A percentile compares a stretch with the other conserved stretches of the same genome.
Conservation (phyloP, 441 rosid genomes). For the Arabidopsis hybrid region DNA sequence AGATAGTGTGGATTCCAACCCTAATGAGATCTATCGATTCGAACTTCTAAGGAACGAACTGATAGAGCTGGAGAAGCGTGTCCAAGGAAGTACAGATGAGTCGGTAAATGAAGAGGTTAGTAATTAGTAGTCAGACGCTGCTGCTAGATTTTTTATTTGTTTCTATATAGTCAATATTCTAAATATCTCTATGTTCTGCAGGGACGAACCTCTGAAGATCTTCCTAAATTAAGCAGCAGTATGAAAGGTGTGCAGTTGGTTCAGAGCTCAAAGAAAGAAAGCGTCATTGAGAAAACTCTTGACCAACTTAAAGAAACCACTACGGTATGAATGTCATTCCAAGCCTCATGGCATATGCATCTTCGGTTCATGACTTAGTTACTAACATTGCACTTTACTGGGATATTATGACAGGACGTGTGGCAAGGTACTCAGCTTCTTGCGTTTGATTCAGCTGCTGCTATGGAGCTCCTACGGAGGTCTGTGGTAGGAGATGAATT, state of each 20-base stretch:
- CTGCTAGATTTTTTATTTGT: conserved; percentile 18
- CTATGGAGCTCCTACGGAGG: conserved; percentile 79
- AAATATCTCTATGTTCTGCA: conserved; percentile 49
- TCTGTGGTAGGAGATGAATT: conserved; percentile 85
- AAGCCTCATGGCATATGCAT: conserved; percentile 30
- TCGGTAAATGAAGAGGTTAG: conserved; percentile 75
- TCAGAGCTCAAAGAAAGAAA: conserved; percentile 68
- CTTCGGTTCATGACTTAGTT: neutral
- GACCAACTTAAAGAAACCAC: conserved; percentile 86
- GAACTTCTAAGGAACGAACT: conserved; percentile 89
- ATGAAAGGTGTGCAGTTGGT: conserved; percentile 57
- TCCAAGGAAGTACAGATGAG: conserved; percentile 76
- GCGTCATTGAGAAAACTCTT: conserved; percentile 76
- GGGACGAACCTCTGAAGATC: conserved; percentile 49
- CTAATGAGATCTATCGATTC: conserved; percentile 79
- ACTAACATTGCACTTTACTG: conserved; percentile 18
- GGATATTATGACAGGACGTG: conserved; percentile 72
- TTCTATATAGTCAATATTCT: neutral
- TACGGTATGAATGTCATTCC: conserved; percentile 63
- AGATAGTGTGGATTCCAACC: conserved; percentile 55
- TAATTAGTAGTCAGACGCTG: conserved; percentile 15
- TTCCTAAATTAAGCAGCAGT: conserved; percentile 46
- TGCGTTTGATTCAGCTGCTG: conserved; percentile 90
- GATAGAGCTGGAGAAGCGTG: conserved; percentile 91
- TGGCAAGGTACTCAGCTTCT: conserved; percentile 99